Percentiles rank a stretch among this genome's conserved stretches.
Evolutionary conservation across 352 stramenopile species (phyloP).

Genomic region (Halophytophthora batemanensis): DNA sequence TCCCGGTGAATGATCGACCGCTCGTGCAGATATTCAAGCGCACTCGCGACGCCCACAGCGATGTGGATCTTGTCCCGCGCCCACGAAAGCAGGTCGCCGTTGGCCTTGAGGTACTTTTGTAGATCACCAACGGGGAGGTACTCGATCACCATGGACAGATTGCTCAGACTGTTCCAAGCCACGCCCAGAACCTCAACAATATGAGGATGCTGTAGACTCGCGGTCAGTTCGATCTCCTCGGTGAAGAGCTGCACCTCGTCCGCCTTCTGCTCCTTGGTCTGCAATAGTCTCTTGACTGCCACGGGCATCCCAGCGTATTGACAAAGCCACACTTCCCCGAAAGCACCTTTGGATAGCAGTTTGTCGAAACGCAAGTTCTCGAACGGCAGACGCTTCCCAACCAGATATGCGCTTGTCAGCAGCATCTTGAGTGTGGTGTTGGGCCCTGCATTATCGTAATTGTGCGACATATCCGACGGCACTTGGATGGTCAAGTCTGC

Average conservation of each 20-base stretch:
- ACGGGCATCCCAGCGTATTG: constrained; percentile 27
- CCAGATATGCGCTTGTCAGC: constrained; percentile 11
- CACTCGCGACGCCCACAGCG: constrained; percentile 26
- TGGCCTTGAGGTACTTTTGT: constrained; percentile 28
- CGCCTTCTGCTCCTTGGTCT: constrained; percentile 20
- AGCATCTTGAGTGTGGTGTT: constrained; percentile 18
- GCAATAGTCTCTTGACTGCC: constrained; percentile 40
- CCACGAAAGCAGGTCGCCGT: constrained; percentile 24
- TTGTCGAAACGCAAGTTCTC: constrained; percentile 24
- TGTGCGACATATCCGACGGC: neutral
- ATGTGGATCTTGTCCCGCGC: constrained; percentile 31
- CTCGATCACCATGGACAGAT: constrained; percentile 41
- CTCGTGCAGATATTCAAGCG: constrained; percentile 30
- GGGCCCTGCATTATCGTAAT: constrained; percentile 4
- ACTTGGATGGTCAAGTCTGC: constrained; percentile 18
- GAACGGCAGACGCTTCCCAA: constrained; percentile 18
- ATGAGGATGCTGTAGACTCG: constrained; percentile 29
- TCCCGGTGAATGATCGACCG: constrained; percentile 31
- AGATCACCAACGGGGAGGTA: constrained; percentile 41
- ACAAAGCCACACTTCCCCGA: constrained; percentile 49
- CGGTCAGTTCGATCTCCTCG: constrained; percentile 32
- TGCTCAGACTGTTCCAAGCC: constrained; percentile 46
- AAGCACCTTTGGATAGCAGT: constrained; percentile 37
- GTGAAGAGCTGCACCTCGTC: constrained; percentile 34
- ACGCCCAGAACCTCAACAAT: constrained; percentile 36